Conservation (phyloP, 1,139 yeast species). For the Geotrichum phurueaensis region DNA sequence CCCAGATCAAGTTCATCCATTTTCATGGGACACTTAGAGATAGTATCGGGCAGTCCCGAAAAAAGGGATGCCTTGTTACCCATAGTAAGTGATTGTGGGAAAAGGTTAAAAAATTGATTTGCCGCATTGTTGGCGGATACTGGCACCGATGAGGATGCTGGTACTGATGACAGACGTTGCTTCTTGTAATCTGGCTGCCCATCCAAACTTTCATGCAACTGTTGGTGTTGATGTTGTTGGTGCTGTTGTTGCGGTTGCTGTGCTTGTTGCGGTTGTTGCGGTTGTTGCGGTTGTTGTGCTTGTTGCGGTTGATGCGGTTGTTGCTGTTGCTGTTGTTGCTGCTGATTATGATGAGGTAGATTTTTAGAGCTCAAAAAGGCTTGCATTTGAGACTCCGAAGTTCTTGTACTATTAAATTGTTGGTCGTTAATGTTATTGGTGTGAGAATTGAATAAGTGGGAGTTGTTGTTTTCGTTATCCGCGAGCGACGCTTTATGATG, state of each 20-base stretch:
- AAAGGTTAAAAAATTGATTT: constrained; percentile 2
- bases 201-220: neutral
- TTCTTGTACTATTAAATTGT: neutral
- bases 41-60: neutral
- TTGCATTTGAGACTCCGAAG: neutral
- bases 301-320: neutral
- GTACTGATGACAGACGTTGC: neutral
- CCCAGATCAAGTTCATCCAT: constrained; percentile 7
- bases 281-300: neutral
- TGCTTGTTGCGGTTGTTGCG: neutral
- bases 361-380: neutral
- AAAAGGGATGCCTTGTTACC: constrained; percentile 1
- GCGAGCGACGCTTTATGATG: constrained; percentile 4
- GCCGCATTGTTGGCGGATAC: neutral
- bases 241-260: neutral
- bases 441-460: neutral
- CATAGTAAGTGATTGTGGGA: constrained; percentile 7
- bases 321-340: neutral
- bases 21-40: constrained; percentile 13
- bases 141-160: neutral
- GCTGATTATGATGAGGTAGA: neutral
- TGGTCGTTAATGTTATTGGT: neutral
- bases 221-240: neutral
- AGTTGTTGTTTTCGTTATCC: neutral
- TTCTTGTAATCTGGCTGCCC: constrained; percentile 9